Base-by-base conservation (phyloP, 2,329 filamentous ascomycete genomes). In the Ophiostoma tasmaniense region DNA sequence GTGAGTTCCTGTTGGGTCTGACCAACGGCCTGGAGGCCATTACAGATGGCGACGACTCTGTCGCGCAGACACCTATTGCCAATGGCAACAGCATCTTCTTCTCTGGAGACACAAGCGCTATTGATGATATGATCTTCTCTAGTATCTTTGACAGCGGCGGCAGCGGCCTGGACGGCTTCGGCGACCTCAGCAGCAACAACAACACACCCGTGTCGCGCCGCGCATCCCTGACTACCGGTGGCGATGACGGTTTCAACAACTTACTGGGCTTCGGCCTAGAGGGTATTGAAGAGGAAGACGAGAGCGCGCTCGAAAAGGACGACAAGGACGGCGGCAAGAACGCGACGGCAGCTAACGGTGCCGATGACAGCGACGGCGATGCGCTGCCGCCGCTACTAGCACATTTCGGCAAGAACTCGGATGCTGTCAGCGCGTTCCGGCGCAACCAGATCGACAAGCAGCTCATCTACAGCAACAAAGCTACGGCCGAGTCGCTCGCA, bases 391-490 rank as follows among this genome's bases (percentile, higher is more conserved):
- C 83, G 33, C 82, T 89, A 68, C 79, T 90, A n/a, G 83, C 84
- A 68, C 88, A 90, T 73, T 86, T 93, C 52, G 87, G 90, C 74
- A 85, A 87, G 73, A 86, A 86, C 70, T 79, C 83, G 10, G 85
- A 88, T 69, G 86, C 89, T 17, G 90, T 95, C 45, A 90, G 90
- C 50, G 90, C 91, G 0, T 96, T 95, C 82, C 90, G 90, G 69
- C 86, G 82, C 72, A 89, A 86, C 77, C 87, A 86, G 76, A 87
- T 81, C 81, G 85, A 86, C 75, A 83, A 86, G 75, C 83, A 86
- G 73, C 80, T 87, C 70, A 85, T 87, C 70, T 77, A 84, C 72
- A 87, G 84, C 78, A 85, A 84, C 75, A 84, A 86, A 74, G 85
- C 84, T 28, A 87, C 85, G 50, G 80, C 85, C 69, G 84, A 89